Evolutionary conservation across 345 rosid genomes (phyloP), one percentile per base, ranked within the genome.

Genomic region (Populus tremula): DNA sequence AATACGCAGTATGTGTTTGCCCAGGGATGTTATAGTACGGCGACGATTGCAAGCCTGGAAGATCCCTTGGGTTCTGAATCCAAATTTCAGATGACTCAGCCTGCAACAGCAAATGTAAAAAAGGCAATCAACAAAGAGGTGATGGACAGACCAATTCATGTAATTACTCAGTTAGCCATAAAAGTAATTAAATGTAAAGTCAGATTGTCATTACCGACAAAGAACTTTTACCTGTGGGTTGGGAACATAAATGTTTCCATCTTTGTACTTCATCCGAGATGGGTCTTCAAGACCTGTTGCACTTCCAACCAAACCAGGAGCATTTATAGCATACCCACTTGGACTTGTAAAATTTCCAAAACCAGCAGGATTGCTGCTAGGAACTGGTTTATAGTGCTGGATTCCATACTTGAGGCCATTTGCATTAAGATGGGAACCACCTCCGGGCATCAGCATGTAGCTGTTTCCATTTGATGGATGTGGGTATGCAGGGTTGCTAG

Each of bases 61-160:
- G 78, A 66, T 93, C 97, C 82, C 99, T 89, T 2, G 90, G 93
- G 84, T 93, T 95, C 79, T 87, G 94, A 84, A 93, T 86, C 99
- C 99, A 95, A 27, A 95, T 87, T 82, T 95, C 99, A 13, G 99
- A 92, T 61, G 95, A 74, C 85, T 91, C 99, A 1, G 93, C 92
- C 99, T 95, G 89, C 75, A 64, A 62, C 36, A 68, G 16, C n/a
- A 61, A 20, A 39, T n/a, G 64, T 43, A 65, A 62, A 69, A 63
- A 69, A 63, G 21, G 35, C 47, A 73, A 17, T 69, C 50, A 66
- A 5, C 21, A 47, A 8, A 50, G 9, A 49, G 16, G 64, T 3
- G 5, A 59, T 59, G 29, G 25, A 23, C 63, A 59, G 29, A 59
- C 63, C 63, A 23, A 23, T 59, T 59, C 63, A 10, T 59, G 11